phyloP scores from a whole-genome alignment of 805 yeast genomes.

The Jamesozyma rosinii region DNA sequence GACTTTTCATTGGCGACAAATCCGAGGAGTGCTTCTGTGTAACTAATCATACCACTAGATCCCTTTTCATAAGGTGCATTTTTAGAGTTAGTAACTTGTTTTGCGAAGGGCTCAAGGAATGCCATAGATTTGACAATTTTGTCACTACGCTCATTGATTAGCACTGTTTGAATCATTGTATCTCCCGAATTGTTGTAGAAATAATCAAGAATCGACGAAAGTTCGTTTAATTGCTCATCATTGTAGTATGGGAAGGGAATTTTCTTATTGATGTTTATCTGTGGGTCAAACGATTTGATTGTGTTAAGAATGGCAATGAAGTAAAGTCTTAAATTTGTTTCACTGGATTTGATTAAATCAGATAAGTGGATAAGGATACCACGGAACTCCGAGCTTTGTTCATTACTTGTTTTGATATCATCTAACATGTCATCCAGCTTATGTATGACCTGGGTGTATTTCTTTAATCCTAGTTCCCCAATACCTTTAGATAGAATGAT shows the following conservation, averaged over 20 bases:
- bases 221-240: conserved; percentile 31
- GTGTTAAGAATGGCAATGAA: conserved; percentile 39
- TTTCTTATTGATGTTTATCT: conserved; percentile 32
- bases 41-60: conserved; percentile 46
- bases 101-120: conserved; percentile 39
- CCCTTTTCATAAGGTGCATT: conserved; percentile 53
- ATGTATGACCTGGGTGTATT: conserved; percentile 34
- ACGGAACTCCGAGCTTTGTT: conserved; percentile 39
- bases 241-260: conserved; percentile 36
- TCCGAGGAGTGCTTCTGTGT: conserved; percentile 43
- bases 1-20: conserved; percentile 43
- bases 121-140: conserved; percentile 38
- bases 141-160: conserved; percentile 36
- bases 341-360: conserved; percentile 48
- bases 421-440: conserved; percentile 40
- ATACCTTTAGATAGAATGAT: conserved; percentile 28
- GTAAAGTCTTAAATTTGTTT: conserved; percentile 42
- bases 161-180: conserved; percentile 29
- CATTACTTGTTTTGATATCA: conserved; percentile 31
- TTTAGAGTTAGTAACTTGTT: conserved; percentile 30
- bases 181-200: conserved; percentile 32
- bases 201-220: conserved; percentile 38
- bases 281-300: conserved; percentile 39
- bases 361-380: conserved; percentile 59
- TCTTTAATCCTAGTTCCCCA: conserved; percentile 27